A percentile compares a stretch with the other conserved stretches of the same genome.
phyloP scores from a whole-genome alignment of 108 stramenopile species.

The Aurantiochytrium sp. region DNA sequence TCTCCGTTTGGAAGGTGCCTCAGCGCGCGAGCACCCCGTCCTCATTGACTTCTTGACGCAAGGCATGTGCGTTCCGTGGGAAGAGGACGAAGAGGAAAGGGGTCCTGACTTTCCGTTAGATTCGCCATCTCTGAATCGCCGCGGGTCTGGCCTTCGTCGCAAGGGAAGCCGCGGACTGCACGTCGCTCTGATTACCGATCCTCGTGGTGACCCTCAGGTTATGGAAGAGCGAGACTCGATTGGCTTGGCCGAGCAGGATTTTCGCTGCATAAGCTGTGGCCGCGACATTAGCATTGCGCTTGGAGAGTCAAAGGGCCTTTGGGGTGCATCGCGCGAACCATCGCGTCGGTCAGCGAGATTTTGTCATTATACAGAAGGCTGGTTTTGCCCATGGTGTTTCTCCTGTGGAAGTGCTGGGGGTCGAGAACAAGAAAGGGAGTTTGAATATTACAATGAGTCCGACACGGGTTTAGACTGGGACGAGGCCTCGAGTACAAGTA shows the following conservation, averaged over 20 bases:
- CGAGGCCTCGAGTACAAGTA: too few relatives aligned
- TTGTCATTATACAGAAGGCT: not conserved
- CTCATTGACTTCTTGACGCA: not conserved
- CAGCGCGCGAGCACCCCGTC: not conserved
- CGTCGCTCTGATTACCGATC: not conserved
- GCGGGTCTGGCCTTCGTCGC: not conserved
- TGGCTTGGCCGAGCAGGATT: not conserved
- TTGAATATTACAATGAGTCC: too few relatives aligned
- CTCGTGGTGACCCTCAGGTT: not conserved
- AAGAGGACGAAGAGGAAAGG: not conserved
- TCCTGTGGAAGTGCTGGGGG: not conserved
- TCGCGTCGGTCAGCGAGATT: not conserved
- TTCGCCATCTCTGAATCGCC: not conserved
- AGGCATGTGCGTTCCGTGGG: not conserved
- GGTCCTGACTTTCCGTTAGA: not conserved
- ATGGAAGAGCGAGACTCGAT: not conserved
- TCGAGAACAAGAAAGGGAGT: not conserved
- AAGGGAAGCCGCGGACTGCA: not conserved
- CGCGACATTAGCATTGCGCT: not conserved
- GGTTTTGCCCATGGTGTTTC: not conserved
- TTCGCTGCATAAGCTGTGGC: not conserved
- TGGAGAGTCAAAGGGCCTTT: not conserved
- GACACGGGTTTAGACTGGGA: too few relatives aligned
- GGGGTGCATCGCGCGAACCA: not conserved
- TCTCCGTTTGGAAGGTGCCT: not conserved